Evolutionary conservation across 2,329 filamentous ascomycete species (phyloP), one percentile per base, ranked within the genome.

Genomic region (Alternaria infectoria): DNA sequence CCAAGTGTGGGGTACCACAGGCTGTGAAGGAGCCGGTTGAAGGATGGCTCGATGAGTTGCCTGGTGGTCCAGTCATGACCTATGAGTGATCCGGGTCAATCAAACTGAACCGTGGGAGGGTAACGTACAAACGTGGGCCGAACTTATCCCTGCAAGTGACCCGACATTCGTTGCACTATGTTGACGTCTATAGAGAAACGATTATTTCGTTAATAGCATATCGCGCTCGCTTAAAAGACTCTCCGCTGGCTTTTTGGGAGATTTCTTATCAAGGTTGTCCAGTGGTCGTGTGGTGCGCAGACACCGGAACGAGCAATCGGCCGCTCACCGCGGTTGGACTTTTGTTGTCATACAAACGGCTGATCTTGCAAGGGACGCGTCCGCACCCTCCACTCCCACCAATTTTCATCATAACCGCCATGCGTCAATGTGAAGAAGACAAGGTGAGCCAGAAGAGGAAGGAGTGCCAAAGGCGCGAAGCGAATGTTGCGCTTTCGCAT

Each of bases 11-110:
- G 5, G 66, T 67, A 26, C n/a, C 9, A 23, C 69, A 75, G 49
- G 61, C 65, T 21, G 71, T 74, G 6, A 59, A 66, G 46, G 73
- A 75, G 52, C 62, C 65, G 36, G 57, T 69, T 52, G 65, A 72
- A 3, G 69, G 67, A 19, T 73, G 70, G 69, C 64, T 72, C 13
- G 61, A 57, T 6, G 57, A 70, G 26, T 64, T 72, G 58, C 70
- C 69, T 21, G 70, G 70, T 26, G 69, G 67, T 15, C 58, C 56
- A 12, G 23, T 49, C 15, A 58, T 69, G 19, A 72, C 69, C 21
- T 67, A 61, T 30, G 25, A 46, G 36, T 54, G 26, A 36, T 36
- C 32, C 32, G 32, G 32, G 32, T 36, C 15, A 36, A 9, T 36
- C 32, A 36, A 36, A 36, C 32, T 36, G 32, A 36, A 36, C 32